Evolutionary conservation across 345 rosid genomes (phyloP).

Genomic region (Carallia pectinifolia): DNA sequence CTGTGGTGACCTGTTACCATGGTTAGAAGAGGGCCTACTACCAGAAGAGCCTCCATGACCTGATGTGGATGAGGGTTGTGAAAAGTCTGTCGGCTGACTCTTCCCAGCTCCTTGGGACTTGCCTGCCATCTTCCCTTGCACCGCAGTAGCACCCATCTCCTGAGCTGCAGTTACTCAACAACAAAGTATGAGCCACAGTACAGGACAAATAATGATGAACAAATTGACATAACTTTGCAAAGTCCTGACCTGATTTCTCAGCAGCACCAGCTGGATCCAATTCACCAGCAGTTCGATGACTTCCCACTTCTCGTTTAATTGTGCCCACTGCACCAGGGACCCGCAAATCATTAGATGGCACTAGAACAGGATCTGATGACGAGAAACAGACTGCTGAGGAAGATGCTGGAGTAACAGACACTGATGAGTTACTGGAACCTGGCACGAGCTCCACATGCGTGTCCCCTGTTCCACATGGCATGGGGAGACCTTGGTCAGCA

Average conservation of each 20-base stretch:
- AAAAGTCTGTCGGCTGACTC: constrained; percentile 43
- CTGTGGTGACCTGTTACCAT: constrained; percentile 65
- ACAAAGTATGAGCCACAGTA: constrained; percentile 14
- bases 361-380: constrained; percentile 60
- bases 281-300: constrained; percentile 38
- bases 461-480: constrained; percentile 43
- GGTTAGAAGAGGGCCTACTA: constrained; percentile 75
- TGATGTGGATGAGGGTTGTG: constrained; percentile 49
- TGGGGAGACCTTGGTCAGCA: constrained; percentile 32
- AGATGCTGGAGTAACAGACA: constrained; percentile 44
- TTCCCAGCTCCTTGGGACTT: constrained; percentile 58
- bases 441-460: constrained; percentile 34
- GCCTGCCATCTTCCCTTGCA: constrained; percentile 47
- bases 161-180: constrained; percentile 35
- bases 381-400: constrained; percentile 55
- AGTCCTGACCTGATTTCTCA: constrained; percentile 52
- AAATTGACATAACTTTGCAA: constrained; percentile 10
- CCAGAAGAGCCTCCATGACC: constrained; percentile 53
- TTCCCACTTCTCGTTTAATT: constrained; percentile 51
- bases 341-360: constrained; percentile 45
- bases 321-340: constrained; percentile 39
- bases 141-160: constrained; percentile 37
- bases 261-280: constrained; percentile 31
- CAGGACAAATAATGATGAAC: constrained; percentile 6
- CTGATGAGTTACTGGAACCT: constrained; percentile 33